Evolutionary conservation across 371 early-diverging fungal species (phyloP).

Genomic region (Mucor piriformis): DNA sequence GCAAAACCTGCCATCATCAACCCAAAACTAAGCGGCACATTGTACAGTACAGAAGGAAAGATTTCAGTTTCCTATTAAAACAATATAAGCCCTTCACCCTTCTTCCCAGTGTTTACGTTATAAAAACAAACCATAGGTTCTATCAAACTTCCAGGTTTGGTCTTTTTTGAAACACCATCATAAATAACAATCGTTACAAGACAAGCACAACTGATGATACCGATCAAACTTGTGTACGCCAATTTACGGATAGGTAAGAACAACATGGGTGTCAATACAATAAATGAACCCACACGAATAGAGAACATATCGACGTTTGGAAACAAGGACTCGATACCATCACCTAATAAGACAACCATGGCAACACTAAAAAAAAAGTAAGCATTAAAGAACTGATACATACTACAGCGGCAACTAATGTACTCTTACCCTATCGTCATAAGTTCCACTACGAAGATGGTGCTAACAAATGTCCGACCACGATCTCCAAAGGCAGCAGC

Average conservation of each 20-base stretch:
- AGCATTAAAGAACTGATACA: not conserved
- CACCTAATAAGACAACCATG: slow-evolving; percentile 39
- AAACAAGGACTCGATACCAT: slow-evolving; percentile 37
- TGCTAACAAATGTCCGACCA: slow-evolving; percentile 47
- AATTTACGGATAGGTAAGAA: slow-evolving; percentile 45
- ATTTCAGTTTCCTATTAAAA: slow-evolving; percentile 31
- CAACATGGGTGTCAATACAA: slow-evolving; percentile 25
- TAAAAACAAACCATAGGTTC: slow-evolving; percentile 44
- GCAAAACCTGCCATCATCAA: slow-evolving; percentile 54
- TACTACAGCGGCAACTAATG: not conserved
- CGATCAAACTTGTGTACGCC: slow-evolving; percentile 52
- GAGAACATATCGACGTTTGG: slow-evolving; percentile 10
- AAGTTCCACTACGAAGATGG: slow-evolving; percentile 65
- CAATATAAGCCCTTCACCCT: not conserved
- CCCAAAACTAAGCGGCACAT: slow-evolving; percentile 43
- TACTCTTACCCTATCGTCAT: slow-evolving; percentile 57
- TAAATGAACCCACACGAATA: slow-evolving; percentile 1
- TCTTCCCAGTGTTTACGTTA: not conserved
- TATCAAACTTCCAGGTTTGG: slow-evolving; percentile 60
- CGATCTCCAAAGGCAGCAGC: slow-evolving; percentile 62
- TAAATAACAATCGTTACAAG: slow-evolving; percentile 44
- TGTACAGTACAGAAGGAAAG: slow-evolving; percentile 25
- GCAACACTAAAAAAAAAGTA: slow-evolving; percentile 26
- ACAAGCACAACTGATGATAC: slow-evolving; percentile 46
- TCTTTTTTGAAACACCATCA: slow-evolving; percentile 48